Percentiles rank a stretch among this genome's conserved stretches.
Evolutionary conservation across 192 early-diverging fungal genomes (phyloP).

Genomic region (Linnemannia elongata): DNA sequence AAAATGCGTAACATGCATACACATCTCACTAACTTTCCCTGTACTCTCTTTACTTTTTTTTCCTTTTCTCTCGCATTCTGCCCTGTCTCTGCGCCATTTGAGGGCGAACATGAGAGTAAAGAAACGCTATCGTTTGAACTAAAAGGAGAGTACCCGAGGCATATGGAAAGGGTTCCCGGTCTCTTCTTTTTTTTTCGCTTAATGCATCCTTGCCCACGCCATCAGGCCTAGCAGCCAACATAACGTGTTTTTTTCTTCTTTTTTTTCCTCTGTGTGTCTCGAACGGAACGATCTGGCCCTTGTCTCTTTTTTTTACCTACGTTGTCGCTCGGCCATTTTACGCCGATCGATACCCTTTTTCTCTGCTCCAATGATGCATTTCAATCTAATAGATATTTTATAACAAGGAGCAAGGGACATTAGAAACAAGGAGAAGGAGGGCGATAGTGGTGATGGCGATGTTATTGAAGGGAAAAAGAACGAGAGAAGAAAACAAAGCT

Average conservation of each 20-base stretch:
- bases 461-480: constrained; percentile 23
- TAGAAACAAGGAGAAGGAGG: background rate
- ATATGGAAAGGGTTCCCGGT: constrained; percentile 2
- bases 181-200: background rate
- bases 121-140: background rate
- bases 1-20: background rate
- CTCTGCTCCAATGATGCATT: background rate
- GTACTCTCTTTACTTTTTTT: background rate
- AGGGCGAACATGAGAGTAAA: background rate
- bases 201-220: background rate
- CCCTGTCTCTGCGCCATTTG: background rate
- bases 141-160: background rate
- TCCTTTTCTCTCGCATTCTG: no score
- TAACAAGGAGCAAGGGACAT: no score
- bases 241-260: background rate
- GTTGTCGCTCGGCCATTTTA: background rate
- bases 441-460: background rate
- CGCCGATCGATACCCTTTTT: background rate
- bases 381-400: background rate
- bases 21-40: background rate
- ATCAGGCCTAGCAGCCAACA: background rate
- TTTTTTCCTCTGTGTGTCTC: background rate
- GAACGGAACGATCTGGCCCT: background rate
- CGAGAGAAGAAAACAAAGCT: background rate
- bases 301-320: background rate